Evolutionary conservation across 2,329 filamentous ascomycete genomes (phyloP), one percentile per base, ranked within the genome.

Genomic region (Apiospora aurea): DNA sequence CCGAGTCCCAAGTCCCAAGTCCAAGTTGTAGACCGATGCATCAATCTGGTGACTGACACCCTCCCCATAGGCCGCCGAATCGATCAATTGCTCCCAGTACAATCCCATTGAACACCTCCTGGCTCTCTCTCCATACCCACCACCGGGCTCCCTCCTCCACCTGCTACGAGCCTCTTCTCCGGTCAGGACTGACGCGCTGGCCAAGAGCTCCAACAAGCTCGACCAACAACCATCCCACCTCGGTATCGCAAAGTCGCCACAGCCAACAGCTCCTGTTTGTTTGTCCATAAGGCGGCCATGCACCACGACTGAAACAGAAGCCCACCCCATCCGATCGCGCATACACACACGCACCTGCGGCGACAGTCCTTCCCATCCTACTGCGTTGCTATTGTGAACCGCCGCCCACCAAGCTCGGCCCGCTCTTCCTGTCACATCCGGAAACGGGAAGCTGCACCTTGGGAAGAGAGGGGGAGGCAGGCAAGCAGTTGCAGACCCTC

Each of bases 401-500:
- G 57, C 34, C 57, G 21, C 29, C 57, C 34, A 64, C 34, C 29
- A 64, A n/a, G 41, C 57, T 64, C 57, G 57, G 57, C 57, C 57
- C 57, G 57, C 57, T 64, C 57, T 64, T 64, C 57, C 34, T 41
- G 57, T 64, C 57, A 64, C 57, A 64, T 64, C 34, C 57, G 57
- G 57, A 64, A 41, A 64, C 57, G 29, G 57, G 57, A 41, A 64
- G 57, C 34, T 41, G 57, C 57, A 64, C 57, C 18, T 64, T 64
- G 57, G 57, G 57, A 64, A 41, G 46, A 49, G 57, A 64, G 57
- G 57, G 57, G 57, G 57, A 61, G 57, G 29, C 34, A 41, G 57
- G 57, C 57, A 41, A 41, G 18, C 57, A 64, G 34, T 64, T 64
- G 57, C 34, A 64, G 29, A n/a, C 41, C 34, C 18, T 64, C 34